phyloP scores from a whole-genome alignment of 1,284 basidiomycete species.

The Neonothopanus nambi region DNA sequence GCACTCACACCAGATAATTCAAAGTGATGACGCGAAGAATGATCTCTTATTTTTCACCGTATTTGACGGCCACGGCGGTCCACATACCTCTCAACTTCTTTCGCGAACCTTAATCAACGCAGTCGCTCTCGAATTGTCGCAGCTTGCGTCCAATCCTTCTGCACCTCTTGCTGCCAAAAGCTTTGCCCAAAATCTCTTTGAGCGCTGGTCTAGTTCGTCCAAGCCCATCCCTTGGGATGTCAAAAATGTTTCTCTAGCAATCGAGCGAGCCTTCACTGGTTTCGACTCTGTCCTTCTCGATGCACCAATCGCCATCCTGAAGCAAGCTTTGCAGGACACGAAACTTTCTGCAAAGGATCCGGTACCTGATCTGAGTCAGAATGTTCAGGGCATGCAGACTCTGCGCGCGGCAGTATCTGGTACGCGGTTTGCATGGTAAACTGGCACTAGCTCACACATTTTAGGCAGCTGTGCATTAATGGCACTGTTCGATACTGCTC shows the following conservation, averaged over 20 bases:
- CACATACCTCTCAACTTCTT: conserved; percentile 83
- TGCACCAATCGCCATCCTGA: conserved; percentile 75
- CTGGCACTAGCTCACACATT: conserved; percentile 7
- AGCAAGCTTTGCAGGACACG: conserved; percentile 46
- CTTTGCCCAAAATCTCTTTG: conserved; percentile 3
- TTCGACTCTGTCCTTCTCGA: conserved; percentile 80
- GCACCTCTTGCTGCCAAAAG: conserved; percentile 2
- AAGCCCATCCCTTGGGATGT: conserved; percentile 45
- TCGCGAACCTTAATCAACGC: conserved; percentile 86
- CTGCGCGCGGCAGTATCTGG: conserved; percentile 82
- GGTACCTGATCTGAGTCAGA: conserved; percentile 69
- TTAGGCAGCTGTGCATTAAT: conserved; percentile 86
- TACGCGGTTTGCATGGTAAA: conserved; percentile 24
- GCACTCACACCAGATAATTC: conserved; percentile 70
- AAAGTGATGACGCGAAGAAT: conserved; percentile 61
- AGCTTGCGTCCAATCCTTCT: conserved; percentile 38
- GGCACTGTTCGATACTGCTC: conserved; percentile 81
- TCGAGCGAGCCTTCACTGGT: conserved; percentile 77
- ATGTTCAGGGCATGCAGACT: conserved; percentile 66
- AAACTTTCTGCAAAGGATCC: conserved; percentile 49
- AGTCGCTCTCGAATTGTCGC: conserved; percentile 76
- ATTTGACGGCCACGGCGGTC: conserved; percentile 92
- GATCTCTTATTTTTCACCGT: conserved; percentile 85
- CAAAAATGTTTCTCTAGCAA: conserved; percentile 64
- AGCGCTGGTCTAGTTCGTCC: conserved; percentile 25